phyloP scores from a whole-genome alignment of 345 rosid genomes.

The Passiflora organensis region DNA sequence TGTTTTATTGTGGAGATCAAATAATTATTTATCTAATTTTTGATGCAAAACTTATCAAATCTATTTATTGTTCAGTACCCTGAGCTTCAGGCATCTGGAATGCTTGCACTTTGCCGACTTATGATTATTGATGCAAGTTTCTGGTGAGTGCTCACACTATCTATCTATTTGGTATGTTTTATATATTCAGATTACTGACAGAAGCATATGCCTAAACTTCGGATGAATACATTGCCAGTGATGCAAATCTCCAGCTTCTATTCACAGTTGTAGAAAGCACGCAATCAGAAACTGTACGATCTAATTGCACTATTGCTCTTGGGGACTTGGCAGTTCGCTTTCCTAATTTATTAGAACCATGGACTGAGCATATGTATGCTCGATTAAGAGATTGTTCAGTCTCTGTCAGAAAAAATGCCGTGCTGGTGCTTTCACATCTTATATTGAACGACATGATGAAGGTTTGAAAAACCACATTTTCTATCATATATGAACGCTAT shows the following conservation, averaged over 20 bases:
- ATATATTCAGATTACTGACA: neutral
- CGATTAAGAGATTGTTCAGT: constrained; percentile 67
- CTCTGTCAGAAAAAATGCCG: constrained; percentile 94
- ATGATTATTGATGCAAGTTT: constrained; percentile 87
- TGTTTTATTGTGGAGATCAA: neutral
- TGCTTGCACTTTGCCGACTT: constrained; percentile 91
- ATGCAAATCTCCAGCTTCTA: constrained; percentile 92
- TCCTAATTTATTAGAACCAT: constrained; percentile 91
- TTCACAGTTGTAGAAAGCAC: constrained; percentile 93
- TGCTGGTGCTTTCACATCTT: constrained; percentile 95
- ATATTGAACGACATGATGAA: constrained; percentile 99
- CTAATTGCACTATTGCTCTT: constrained; percentile 90
- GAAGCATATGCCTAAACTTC: constrained; percentile 18
- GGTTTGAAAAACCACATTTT: constrained; percentile 36
- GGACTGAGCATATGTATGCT: constrained; percentile 95
- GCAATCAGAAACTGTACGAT: constrained; percentile 86
- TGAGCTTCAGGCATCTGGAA: constrained; percentile 83
- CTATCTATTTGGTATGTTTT: neutral
- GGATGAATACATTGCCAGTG: constrained; percentile 44
- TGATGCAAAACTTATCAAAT: constrained; percentile 1
- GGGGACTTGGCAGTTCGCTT: constrained; percentile 97
- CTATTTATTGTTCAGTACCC: constrained; percentile 41
- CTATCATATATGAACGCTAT: constrained; percentile 8
- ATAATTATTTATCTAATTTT: neutral
- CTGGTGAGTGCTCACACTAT: constrained; percentile 48